Conservation (phyloP, 352 stramenopile species). For the Aphanomyces astaci region DNA sequence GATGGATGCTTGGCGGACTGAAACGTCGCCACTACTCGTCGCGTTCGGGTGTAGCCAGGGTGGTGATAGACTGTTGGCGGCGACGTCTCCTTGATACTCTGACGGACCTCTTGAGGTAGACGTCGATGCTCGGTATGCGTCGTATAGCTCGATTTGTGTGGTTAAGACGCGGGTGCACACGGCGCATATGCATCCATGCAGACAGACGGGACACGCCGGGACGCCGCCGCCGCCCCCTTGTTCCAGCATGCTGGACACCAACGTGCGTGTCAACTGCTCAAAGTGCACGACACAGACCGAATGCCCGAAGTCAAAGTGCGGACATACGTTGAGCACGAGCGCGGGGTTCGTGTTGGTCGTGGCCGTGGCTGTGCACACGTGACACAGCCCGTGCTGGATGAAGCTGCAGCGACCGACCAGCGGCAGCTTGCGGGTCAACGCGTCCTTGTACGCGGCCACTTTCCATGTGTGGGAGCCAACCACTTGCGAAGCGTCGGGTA, state of each 20-base stretch:
- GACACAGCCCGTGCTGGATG: constrained; percentile 18
- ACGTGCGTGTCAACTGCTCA: background rate
- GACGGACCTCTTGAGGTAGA: background rate
- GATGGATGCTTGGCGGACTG: too few species aligned
- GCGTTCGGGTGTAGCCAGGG: too few species aligned
- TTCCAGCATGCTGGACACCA: background rate
- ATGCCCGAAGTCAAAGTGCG: constrained; percentile 16
- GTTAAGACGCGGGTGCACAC: background rate
- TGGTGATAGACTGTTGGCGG: too few species aligned
- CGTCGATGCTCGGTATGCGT: background rate
- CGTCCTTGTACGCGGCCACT: constrained; percentile 7
- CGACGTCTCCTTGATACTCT: background rate
- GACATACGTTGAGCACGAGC: constrained; percentile 17
- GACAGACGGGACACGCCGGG: constrained; percentile 9
- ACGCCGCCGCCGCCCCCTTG: background rate
- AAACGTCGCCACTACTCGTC: too few species aligned
- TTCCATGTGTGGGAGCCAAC: constrained; percentile 8
- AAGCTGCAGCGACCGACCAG: constrained; percentile 17
- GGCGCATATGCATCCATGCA: constrained; percentile 2
- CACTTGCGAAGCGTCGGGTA: background rate
- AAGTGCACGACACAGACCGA: constrained; percentile 15
- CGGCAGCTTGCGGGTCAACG: constrained; percentile 17
- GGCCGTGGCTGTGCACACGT: constrained; percentile 11
- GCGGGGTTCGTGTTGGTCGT: background rate
- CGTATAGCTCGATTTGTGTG: constrained; percentile 7